A percentile compares a stretch with the other conserved stretches of the same genome.
Evolutionary conservation across 2,329 filamentous ascomycete genomes (phyloP).

Genomic region (Arthrobotrys pseudoclavata): DNA sequence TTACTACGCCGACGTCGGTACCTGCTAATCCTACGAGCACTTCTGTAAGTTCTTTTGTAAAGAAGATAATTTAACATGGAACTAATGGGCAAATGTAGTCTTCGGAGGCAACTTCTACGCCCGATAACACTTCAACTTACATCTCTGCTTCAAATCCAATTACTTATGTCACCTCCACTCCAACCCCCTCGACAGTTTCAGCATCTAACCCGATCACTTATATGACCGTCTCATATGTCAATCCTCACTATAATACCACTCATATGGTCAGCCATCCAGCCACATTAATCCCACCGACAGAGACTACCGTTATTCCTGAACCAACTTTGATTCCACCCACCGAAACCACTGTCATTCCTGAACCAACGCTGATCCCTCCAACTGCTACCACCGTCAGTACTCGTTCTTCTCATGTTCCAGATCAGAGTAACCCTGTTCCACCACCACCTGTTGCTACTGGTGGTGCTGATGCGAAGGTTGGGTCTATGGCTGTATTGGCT

Average conservation of each 20-base stretch:
- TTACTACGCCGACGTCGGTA: constrained; percentile 12
- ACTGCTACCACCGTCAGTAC: constrained; percentile 28
- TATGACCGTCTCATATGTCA: constrained; percentile 2
- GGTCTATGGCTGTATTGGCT: background rate
- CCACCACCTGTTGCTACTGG: constrained; percentile 35
- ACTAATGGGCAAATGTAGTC: background rate
- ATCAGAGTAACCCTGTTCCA: constrained; percentile 17
- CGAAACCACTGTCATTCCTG: constrained; percentile 1
- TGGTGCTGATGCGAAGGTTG: constrained; percentile 5
- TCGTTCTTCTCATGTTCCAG: constrained; percentile 9
- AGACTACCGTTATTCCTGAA: constrained; percentile 25
- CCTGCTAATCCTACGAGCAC: constrained; percentile 10
- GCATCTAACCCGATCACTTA: constrained; percentile 23
- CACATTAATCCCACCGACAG: constrained; percentile 7
- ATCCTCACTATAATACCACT: constrained; percentile 24
- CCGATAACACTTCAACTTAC: constrained; percentile 21
- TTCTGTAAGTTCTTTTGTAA: constrained; percentile 1
- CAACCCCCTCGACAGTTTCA: background rate
- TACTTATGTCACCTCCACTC: constrained; percentile 13
- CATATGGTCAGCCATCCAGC: constrained; percentile 1
- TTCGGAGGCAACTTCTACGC: background rate
- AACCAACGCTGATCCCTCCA: constrained; percentile 13
- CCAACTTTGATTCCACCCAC: constrained; percentile 30
- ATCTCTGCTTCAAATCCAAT: constrained; percentile 30
- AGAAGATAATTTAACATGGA: background rate